Conservation (phyloP, 225 moss, liverwort and hornwort species). For the Pleurozium schreberi region DNA sequence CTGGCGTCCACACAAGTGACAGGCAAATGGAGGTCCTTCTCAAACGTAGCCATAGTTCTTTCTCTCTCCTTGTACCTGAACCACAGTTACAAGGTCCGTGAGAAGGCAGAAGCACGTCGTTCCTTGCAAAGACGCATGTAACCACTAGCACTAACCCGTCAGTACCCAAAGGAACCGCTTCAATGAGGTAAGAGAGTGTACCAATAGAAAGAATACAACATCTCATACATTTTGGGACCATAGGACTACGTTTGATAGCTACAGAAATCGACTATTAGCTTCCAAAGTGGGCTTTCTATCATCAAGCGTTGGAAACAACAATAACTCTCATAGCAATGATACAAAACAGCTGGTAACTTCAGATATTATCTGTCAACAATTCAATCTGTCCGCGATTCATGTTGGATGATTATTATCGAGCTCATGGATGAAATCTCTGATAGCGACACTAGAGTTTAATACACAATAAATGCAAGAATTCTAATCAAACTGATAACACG, state of each 20-base stretch:
- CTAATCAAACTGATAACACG: background rate
- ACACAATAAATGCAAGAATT: background rate
- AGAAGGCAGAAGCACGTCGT: background rate
- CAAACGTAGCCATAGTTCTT: conserved; percentile 73
- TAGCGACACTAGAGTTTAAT: background rate
- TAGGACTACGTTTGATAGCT: background rate
- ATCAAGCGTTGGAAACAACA: background rate
- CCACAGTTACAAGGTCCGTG: background rate
- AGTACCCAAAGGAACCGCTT: background rate
- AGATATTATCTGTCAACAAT: background rate
- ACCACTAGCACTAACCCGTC: background rate
- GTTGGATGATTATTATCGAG: background rate
- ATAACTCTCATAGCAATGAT: background rate
- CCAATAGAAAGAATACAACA: background rate
- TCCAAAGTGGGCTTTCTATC: background rate
- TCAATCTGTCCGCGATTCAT: background rate
- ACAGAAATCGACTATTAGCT: background rate
- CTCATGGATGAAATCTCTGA: background rate
- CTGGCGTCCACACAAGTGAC: conserved; percentile 73
- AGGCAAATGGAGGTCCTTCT: conserved; percentile 68
- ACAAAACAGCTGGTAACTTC: background rate
- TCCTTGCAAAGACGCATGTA: background rate
- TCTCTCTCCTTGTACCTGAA: conserved; percentile 74
- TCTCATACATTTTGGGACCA: background rate
- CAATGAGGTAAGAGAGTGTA: background rate